Percentiles rank a stretch among this genome's conserved stretches.
These are phyloP conservation scores for Metarhizium rileyi DNA, from an alignment of 2,329 filamentous ascomycete species.

Conservation along the genomic window DNA sequence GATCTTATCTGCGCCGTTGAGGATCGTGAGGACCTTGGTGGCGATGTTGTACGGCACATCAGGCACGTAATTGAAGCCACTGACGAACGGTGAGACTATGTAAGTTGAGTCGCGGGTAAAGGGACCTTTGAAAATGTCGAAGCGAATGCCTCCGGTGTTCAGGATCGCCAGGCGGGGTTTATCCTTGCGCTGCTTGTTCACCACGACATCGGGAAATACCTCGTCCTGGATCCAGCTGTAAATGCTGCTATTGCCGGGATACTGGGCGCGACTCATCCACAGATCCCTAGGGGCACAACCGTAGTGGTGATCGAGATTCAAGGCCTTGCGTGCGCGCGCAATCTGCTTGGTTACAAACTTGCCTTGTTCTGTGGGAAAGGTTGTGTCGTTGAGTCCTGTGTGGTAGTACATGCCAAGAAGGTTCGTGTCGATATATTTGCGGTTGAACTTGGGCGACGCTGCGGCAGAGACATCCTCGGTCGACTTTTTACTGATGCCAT, in stretches of 20 bases:
- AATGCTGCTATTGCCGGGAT: constrained; percentile 64
- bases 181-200: constrained; percentile 45
- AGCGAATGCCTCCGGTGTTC: constrained; percentile 87
- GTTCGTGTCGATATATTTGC: constrained; percentile 92
- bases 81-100: constrained; percentile 81
- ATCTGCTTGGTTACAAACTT: constrained; percentile 64
- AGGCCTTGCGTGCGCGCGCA: constrained; percentile 52
- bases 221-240: constrained; percentile 70
- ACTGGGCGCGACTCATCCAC: constrained; percentile 74
- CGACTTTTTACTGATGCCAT: constrained; percentile 40
- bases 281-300: constrained; percentile 76
- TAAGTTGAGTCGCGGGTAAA: constrained; percentile 86
- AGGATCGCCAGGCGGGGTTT: constrained; percentile 62
- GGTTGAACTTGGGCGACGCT: constrained; percentile 50
- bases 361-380: constrained; percentile 69
- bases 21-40: constrained; percentile 50
- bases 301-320: constrained; percentile 63
- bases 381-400: constrained; percentile 58
- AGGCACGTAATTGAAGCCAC: constrained; percentile 64
- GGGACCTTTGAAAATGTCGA: constrained; percentile 86
- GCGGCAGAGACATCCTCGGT: constrained; percentile 19
- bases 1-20: constrained; percentile 47
- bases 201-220: constrained; percentile 60
- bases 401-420: constrained; percentile 76
- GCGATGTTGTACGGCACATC: constrained; percentile 75